Conservation (phyloP, 2,329 filamentous ascomycete genomes). For the Fusarium keratoplasticum region DNA sequence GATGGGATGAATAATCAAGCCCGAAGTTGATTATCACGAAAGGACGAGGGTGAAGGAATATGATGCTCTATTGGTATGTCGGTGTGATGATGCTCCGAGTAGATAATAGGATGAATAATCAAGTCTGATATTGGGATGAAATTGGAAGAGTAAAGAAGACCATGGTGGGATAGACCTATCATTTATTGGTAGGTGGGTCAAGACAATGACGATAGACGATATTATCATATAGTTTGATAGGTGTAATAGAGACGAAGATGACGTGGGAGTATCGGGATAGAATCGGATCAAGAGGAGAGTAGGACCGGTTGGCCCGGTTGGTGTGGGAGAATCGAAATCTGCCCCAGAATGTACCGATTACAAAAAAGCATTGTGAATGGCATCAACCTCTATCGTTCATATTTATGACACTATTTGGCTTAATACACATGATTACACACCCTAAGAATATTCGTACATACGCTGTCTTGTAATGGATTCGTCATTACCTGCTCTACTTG, state of each 20-base stretch:
- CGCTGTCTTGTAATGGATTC: background rate
- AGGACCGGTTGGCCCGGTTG: background rate
- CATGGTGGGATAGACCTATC: background rate
- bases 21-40: background rate
- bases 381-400: slow-evolving; percentile 10
- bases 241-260: background rate
- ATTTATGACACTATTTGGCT: background rate
- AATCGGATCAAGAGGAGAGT: background rate
- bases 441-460: background rate
- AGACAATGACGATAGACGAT: slow-evolving; percentile 4
- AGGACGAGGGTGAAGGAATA: background rate
- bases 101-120: background rate
- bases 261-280: background rate
- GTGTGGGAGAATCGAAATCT: slow-evolving; percentile 1
- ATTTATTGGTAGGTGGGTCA: background rate
- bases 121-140: slow-evolving; percentile 4
- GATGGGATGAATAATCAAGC: background rate
- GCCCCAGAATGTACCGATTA: background rate
- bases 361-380: background rate
- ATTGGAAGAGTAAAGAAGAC: slow-evolving; percentile 5
- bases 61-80: background rate
- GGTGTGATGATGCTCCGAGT: background rate
- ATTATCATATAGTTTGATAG: background rate
- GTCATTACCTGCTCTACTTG: slow-evolving; percentile 2
- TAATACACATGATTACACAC: background rate